Evolutionary conservation across 371 early-diverging fungal genomes (phyloP).

Genomic region (Mortierella sp.): DNA sequence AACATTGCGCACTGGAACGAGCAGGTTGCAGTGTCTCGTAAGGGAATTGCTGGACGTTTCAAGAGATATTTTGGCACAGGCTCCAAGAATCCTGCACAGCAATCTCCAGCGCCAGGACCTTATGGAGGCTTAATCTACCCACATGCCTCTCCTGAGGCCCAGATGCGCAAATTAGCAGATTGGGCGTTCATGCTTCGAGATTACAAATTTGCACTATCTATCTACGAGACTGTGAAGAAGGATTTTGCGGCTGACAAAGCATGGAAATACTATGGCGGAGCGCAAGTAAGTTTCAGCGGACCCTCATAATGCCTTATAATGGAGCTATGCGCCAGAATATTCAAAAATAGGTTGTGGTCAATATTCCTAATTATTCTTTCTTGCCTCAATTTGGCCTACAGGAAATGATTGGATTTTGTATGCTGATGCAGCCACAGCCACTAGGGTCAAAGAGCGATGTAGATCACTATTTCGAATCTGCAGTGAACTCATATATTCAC

Average conservation of each 20-base stretch:
- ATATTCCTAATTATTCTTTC: background rate
- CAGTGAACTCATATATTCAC: slow-evolving; percentile 77
- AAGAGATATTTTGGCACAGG: slow-evolving; percentile 84
- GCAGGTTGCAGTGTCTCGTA: slow-evolving; percentile 87
- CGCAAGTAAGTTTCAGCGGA: slow-evolving; percentile 64
- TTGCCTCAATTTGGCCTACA: slow-evolving; percentile 17
- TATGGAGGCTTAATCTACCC: slow-evolving; percentile 73
- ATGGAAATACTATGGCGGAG: slow-evolving; percentile 87
- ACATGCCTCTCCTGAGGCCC: slow-evolving; percentile 87
- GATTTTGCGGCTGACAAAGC: slow-evolving; percentile 90
- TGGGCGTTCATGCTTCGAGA: slow-evolving; percentile 96
- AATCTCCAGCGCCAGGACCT: slow-evolving; percentile 46
- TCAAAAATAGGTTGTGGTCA: background rate
- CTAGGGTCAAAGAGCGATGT: slow-evolving; percentile 73
- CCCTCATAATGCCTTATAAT: background rate
- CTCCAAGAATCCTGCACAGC: slow-evolving; percentile 55
- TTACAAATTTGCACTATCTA: slow-evolving; percentile 87
- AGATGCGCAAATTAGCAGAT: slow-evolving; percentile 93
- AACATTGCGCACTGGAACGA: slow-evolving; percentile 92
- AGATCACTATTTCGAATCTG: slow-evolving; percentile 83
- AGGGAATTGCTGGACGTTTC: slow-evolving; percentile 92
- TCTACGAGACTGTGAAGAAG: slow-evolving; percentile 91
- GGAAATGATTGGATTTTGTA: slow-evolving; percentile 94
- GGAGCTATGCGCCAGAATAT: background rate
- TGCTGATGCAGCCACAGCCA: slow-evolving; percentile 73